Conservation (phyloP, 148 eudicot genomes). For the Beta vulgaris region DNA sequence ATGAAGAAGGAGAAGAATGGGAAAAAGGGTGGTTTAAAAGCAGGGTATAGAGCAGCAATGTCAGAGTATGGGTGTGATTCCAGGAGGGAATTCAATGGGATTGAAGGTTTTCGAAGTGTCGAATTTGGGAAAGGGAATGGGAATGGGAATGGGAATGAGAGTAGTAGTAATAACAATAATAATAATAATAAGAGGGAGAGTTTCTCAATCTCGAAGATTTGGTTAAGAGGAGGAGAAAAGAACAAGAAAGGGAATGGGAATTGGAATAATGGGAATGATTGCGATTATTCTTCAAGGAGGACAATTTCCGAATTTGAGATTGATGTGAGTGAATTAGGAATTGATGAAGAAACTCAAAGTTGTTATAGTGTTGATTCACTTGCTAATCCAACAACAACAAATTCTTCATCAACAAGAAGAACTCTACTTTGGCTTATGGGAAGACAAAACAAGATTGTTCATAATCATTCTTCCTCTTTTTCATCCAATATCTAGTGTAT, state of each 20-base stretch:
- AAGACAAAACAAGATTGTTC: constrained; percentile 68
- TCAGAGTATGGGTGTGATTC: constrained; percentile 82
- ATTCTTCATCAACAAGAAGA: constrained; percentile 54
- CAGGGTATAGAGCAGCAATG: constrained; percentile 52
- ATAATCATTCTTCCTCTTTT: constrained; percentile 40
- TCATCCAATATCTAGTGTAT: constrained; percentile 42
- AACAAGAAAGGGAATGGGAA: constrained; percentile 34
- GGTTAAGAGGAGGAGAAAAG: constrained; percentile 54
- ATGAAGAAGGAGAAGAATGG: too few species aligned
- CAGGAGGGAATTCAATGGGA: constrained; percentile 49
- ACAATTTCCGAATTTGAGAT: constrained; percentile 49
- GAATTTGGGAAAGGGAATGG: constrained; percentile 20
- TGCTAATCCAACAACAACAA: constrained; percentile 50
- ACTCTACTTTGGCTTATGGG: constrained; percentile 84
- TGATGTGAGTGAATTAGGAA: constrained; percentile 42
- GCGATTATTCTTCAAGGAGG: constrained; percentile 37
- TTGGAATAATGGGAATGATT: constrained; percentile 32
- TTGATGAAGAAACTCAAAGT: constrained; percentile 59
- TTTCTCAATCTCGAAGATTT: constrained; percentile 71
- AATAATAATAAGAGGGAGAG: constrained; percentile 46
- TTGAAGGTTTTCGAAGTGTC: constrained; percentile 44
- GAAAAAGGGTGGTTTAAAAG: constrained; percentile 43
- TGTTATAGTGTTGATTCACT: constrained; percentile 57
- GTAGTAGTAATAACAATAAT: background rate
- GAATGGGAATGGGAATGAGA: constrained; percentile 22